Evolutionary conservation across 2,329 filamentous ascomycete genomes (phyloP).

Genomic region (Diplodia intermedia): DNA sequence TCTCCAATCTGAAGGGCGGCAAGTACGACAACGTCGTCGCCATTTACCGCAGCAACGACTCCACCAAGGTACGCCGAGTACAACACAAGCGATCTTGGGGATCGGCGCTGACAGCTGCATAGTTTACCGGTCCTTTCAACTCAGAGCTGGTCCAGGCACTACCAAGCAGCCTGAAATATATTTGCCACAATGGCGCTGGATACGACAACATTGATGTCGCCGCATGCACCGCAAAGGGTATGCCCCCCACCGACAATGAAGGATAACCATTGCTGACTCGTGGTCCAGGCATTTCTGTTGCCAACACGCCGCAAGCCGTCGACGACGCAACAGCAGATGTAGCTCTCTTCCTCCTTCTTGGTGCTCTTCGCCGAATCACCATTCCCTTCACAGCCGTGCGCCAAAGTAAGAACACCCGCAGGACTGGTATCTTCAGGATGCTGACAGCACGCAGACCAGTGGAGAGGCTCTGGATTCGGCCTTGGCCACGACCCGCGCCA

Average conservation of each 20-base stretch:
- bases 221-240: constrained; percentile 55
- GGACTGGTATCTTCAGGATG: not conserved
- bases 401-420: constrained; percentile 42
- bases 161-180: constrained; percentile 52
- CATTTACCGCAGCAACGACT: constrained; percentile 66
- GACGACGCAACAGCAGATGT: constrained; percentile 60
- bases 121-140: constrained; percentile 56
- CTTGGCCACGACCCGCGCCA: constrained; percentile 62
- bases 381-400: constrained; percentile 56
- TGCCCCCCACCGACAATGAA: not conserved
- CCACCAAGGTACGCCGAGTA: constrained; percentile 51
- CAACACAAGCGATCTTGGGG: too few relatives aligned
- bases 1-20: constrained; percentile 61
- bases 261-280: not conserved
- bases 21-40: constrained; percentile 62
- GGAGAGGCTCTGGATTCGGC: constrained; percentile 49
- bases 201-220: constrained; percentile 67
- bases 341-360: constrained; percentile 60
- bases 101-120: not conserved
- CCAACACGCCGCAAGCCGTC: constrained; percentile 56
- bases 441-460: constrained; percentile 39
- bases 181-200: constrained; percentile 59
- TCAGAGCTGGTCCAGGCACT: constrained; percentile 52
- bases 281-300: constrained; percentile 51
- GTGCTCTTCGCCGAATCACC: constrained; percentile 59